Evolutionary conservation across 805 yeast genomes (phyloP), one percentile per base, ranked within the genome.

Genomic region (Saccharomycopsis guyanensis): DNA sequence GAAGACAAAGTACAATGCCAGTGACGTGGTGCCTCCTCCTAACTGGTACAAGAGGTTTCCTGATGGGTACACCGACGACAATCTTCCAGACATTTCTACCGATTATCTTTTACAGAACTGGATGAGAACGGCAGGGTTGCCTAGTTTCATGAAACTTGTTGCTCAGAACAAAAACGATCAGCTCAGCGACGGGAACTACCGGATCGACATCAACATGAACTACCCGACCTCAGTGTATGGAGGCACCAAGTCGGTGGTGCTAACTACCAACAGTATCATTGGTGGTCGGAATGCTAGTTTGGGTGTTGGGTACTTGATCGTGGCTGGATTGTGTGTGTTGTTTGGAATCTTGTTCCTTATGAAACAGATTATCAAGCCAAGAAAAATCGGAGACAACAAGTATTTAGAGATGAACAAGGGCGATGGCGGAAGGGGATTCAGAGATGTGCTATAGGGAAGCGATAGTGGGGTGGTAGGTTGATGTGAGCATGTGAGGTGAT

Each of bases 241-340:
- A 3, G 98, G 98, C n/a, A 77, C 86, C 18, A 93, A 93, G 64
- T 74, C 86, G 2, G 53, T 91, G 36, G 82, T 91, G 0, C 63
- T 93, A 18, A 80, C 96, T 7, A 87, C 96, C 3, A 81, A 83
- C 50, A 75, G 86, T 34, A 79, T 82, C 1, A 73, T 88, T 54
- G 98, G 98, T 8, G 97, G 96, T 12, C 71, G 95, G 42, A 88
- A 91, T 62, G 62, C 82, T 63, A 79, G 86, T 53, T 64, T 93
- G 50, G 96, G 97, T 2, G 74, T 93, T 16, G 82, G 94, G 15
- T 93, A 85, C 62, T 62, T 89, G 45, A 79, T 87, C 3, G 91
- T 87, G 8, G 96, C 96, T 0, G 86, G 83, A 0, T 59, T 91
- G 4, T 73, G 87, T 23, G 70, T 85, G 32, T 62, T 82, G 6